Conservation (phyloP, 768 basidiomycete genomes). For the Suillus weaverae region DNA sequence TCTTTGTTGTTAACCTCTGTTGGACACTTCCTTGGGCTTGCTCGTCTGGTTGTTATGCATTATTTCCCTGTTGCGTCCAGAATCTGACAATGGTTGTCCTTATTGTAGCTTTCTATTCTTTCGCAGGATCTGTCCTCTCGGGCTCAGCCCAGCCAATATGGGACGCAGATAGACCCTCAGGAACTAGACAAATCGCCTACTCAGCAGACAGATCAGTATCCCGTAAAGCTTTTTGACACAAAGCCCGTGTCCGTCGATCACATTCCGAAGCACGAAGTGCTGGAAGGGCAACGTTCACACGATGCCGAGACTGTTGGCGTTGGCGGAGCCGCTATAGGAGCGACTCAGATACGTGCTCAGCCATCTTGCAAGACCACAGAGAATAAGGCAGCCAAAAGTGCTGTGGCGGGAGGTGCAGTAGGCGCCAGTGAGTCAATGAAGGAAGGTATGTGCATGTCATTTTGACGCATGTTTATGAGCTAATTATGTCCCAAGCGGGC, state of each 20-base stretch:
- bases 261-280: neutral
- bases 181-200: neutral
- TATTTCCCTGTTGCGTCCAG: neutral
- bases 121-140: neutral
- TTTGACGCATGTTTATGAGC: neutral
- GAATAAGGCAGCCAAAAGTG: neutral
- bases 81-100: neutral
- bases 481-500: neutral
- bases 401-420: neutral
- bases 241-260: neutral
- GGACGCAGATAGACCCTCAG: neutral
- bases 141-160: neutral
- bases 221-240: neutral
- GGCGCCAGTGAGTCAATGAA: neutral
- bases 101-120: neutral
- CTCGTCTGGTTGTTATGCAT: neutral
- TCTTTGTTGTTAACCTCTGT: neutral
- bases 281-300: neutral
- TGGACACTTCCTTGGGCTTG: neutral
- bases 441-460: slow-evolving; percentile 12
- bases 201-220: neutral
- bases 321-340: neutral
- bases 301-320: neutral
- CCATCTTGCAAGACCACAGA: neutral
- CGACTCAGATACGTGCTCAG: neutral